These are phyloP conservation scores for Aspergillus sp. DNA, from an alignment of 2,329 filamentous ascomycete species.

Conservation along the genomic window DNA sequence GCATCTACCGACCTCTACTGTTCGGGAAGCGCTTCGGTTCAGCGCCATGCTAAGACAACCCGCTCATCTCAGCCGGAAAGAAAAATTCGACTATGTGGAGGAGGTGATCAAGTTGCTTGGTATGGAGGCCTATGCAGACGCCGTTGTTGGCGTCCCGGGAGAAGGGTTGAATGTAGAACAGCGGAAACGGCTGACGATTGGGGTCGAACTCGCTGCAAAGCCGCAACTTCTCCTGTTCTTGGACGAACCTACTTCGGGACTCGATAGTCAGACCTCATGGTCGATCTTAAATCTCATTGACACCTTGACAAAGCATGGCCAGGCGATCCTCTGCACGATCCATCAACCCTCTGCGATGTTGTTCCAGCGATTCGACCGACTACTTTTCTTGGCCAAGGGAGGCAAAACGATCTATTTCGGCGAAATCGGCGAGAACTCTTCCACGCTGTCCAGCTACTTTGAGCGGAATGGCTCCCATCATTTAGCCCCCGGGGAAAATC, in stretches of 20 bases:
- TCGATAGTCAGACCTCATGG: conserved; percentile 5
- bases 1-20: background rate
- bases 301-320: background rate
- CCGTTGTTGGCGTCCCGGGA: conserved; percentile 1
- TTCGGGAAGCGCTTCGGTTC: background rate
- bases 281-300: background rate
- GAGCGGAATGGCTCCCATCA: background rate
- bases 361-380: conserved; percentile 2
- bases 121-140: conserved; percentile 2
- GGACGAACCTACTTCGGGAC: conserved; percentile 1
- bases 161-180: conserved; percentile 3
- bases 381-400: background rate
- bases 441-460: background rate
- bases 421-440: background rate
- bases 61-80: background rate
- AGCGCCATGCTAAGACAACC: conserved; percentile 2
- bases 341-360: conserved; percentile 3
- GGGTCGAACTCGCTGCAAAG: conserved; percentile 1
- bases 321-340: conserved; percentile 3
- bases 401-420: conserved; percentile 2
- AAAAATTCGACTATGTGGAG: conserved; percentile 1
- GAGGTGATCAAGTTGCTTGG: conserved; percentile 1
- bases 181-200: conserved; percentile 1
- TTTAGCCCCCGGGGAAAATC: background rate
- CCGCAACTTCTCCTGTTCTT: conserved; percentile 3